Evolutionary conservation across 106 monocot species (phyloP).

Genomic region (Dendrobium huoshanense): DNA sequence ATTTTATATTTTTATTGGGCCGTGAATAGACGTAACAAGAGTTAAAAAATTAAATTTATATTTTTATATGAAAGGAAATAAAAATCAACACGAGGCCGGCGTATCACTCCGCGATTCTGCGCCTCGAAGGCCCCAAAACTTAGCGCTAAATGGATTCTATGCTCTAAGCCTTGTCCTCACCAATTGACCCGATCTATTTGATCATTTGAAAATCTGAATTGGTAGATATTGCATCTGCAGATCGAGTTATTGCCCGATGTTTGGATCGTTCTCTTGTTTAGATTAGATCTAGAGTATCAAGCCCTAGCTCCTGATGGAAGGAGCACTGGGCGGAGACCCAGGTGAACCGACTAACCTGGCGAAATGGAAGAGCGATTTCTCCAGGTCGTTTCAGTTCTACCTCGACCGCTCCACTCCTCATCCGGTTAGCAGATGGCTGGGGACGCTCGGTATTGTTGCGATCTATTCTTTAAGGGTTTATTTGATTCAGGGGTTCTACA

Average conservation of each 20-base stretch:
- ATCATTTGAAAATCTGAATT: too few species aligned
- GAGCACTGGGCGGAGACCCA: neutral
- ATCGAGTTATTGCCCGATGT: neutral
- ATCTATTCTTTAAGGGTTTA: constrained; percentile 41
- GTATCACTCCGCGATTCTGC: too few species aligned
- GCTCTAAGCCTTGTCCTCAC: too few species aligned
- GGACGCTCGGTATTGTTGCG: constrained; percentile 27
- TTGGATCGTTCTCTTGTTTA: neutral
- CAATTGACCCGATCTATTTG: too few species aligned
- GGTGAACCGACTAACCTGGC: constrained; percentile 8
- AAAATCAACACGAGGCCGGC: too few species aligned
- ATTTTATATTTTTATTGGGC: too few species aligned
- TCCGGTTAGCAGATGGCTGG: constrained; percentile 37
- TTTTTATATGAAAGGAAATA: too few species aligned
- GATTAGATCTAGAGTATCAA: neutral
- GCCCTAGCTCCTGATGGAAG: constrained; percentile 3
- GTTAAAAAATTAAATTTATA: too few species aligned
- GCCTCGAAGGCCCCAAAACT: too few species aligned
- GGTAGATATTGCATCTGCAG: neutral
- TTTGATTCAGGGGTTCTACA: constrained; percentile 51
- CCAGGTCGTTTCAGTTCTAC: constrained; percentile 40
- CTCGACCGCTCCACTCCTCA: constrained; percentile 55
- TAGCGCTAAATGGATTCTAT: too few species aligned
- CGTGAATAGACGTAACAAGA: too few species aligned
- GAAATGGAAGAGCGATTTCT: constrained; percentile 44